Evolutionary conservation across 2,329 filamentous ascomycete species (phyloP), one percentile per base, ranked within the genome.

Genomic region (Malbranchea zuffiana): DNA sequence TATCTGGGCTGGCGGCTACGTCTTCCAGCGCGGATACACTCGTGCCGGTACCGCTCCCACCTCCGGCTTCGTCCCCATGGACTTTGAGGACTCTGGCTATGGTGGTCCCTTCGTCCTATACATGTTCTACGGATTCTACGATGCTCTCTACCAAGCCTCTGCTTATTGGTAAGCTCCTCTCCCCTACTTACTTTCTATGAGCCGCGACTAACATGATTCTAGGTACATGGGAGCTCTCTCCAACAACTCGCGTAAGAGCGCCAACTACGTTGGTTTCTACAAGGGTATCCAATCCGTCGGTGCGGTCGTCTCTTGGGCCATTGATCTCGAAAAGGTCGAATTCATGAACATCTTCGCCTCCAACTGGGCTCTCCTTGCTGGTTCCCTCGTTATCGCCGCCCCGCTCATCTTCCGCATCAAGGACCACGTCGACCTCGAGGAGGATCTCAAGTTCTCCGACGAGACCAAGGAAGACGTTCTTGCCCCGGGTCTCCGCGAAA

Each of bases 211-310:
- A 40, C 12, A 7, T 3, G 24, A n/a, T n/a, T 36, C 15, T 25
- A n/a, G 77, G 77, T 82, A 79, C 64, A 90, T 93, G 78, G 85
- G 85, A 36, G 72, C 84, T 10, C 69, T 92, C 33, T 85, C 82
- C 57, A 92, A 93, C 72, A 88, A 85, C 42, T 75, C 81, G 44
- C 82, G 84, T 57, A 84, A 82, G 60, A 74, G 83, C 13, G 84
- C 85, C 62, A 88, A 90, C 67, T 78, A 85, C 49, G 78, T 82
- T 33, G 84, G 81, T 45, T 83, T 80, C 67, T 86, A 85, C 71
- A 85, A 85, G 64, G 77, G 77, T 42, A 80, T 88, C 48, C 82
- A 88, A 61, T 85, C 80, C 7, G 81, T 80, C 29, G 82, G 81
- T 48, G 76, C 75, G 4, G 82, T 79, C 44, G 71, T 87, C 50